phyloP scores from a whole-genome alignment of 225 moss, liverwort and hornwort species.

The Pleurozium schreberi region DNA sequence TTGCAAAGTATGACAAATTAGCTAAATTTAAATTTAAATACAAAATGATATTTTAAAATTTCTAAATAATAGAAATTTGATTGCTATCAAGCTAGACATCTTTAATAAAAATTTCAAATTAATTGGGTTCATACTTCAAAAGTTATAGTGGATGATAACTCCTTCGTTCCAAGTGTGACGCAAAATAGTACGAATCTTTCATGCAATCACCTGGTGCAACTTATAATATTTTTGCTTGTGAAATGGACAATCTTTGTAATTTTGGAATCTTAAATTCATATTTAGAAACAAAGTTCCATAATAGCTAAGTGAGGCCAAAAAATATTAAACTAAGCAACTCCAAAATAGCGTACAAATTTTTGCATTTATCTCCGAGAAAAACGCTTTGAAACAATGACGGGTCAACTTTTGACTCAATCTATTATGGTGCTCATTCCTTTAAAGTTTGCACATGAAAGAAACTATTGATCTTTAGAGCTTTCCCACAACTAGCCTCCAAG shows the following conservation, averaged over 20 bases:
- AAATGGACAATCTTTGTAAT: neutral
- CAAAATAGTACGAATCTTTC: too few relatives aligned
- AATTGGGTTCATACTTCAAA: too few relatives aligned
- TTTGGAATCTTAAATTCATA: neutral
- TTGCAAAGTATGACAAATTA: too few relatives aligned
- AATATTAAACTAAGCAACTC: fast-evolving
- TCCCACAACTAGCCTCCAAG: too few relatives aligned
- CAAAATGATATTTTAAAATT: too few relatives aligned
- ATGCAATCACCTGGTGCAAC: too few relatives aligned
- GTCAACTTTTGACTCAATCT: fast-evolving
- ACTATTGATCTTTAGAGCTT: neutral
- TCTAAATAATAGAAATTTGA: too few relatives aligned
- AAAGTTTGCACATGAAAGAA: neutral
- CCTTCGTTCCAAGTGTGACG: too few relatives aligned
- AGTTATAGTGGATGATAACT: too few relatives aligned
- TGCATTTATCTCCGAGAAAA: neutral
- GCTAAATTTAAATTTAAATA: too few relatives aligned
- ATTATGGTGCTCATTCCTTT: neutral
- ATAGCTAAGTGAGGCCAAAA: neutral
- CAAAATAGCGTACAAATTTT: neutral
- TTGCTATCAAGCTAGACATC: too few relatives aligned
- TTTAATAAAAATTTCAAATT: too few relatives aligned
- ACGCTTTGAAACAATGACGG: neutral
- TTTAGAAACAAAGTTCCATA: neutral
- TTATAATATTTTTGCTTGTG: neutral